phyloP scores from a whole-genome alignment of 75 land plant species.

The Sequoia sempervirens region DNA sequence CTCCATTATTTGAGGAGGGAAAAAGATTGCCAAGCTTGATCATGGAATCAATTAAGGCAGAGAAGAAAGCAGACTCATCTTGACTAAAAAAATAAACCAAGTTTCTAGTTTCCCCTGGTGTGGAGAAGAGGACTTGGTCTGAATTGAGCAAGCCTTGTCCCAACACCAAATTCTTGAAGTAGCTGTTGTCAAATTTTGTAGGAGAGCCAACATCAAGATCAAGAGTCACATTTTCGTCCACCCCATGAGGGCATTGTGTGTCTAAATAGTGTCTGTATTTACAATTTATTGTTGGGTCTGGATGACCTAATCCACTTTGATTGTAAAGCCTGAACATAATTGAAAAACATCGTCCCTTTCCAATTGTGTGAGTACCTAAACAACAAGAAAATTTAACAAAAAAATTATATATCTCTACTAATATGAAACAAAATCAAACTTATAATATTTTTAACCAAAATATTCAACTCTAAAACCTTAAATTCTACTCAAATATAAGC shows the following conservation, averaged over 20 bases:
- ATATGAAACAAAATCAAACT: too few relatives aligned
- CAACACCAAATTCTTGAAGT: constrained; percentile 56
- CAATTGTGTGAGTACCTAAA: constrained; percentile 67
- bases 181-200: constrained; percentile 42
- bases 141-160: constrained; percentile 56
- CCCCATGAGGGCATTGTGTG: constrained; percentile 49
- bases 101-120: constrained; percentile 18
- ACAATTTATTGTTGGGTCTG: constrained; percentile 54
- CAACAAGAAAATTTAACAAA: neutral
- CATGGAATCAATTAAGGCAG: constrained; percentile 52
- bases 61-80: constrained; percentile 34
- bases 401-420: too few relatives aligned
- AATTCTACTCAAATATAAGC: too few relatives aligned
- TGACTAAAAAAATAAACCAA: constrained; percentile 33
- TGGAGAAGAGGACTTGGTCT: constrained; percentile 48
- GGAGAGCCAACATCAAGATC: constrained; percentile 46
- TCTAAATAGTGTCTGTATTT: constrained; percentile 32
- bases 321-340: constrained; percentile 69
- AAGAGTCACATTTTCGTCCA: constrained; percentile 49
- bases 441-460: too few relatives aligned
- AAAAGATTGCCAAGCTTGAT: constrained; percentile 53
- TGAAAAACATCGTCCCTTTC: constrained; percentile 70
- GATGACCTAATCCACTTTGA: constrained; percentile 59
- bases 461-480: too few relatives aligned
- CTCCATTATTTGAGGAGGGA: constrained; percentile 32